Base-by-base conservation (phyloP, 2,329 filamentous ascomycete genomes). In the Xylaria sp. region DNA sequence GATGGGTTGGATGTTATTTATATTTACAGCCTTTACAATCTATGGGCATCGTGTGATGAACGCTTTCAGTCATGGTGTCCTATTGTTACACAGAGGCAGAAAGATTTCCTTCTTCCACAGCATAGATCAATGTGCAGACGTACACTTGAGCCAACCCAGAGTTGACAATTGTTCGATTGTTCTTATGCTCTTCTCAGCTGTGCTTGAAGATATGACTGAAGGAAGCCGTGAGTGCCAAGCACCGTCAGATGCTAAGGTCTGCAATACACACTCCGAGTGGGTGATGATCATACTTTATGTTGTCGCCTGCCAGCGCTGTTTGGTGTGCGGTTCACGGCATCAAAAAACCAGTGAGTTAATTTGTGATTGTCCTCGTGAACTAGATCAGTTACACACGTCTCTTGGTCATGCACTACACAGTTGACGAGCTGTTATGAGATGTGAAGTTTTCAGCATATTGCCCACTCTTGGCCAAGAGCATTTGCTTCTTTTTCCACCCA, bases 181-280 rank as follows among this genome's bases (percentile, higher is more conserved):
- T 54, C 25, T 31, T 58, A 23, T 66, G 59, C 36, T 15, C 57
- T 36, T 58, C 66, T 31, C 6, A 43, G 31, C 56, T 54, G 1
- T 62, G 39, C 15, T 28, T 36, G 23, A n/a, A 46, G 52, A 31
- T 58, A 43, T 54, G 41, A 54, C 52, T 25, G 33, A 41, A 60
- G 20, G 28, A 25, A 25, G 23, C 20, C 9, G 36, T 7, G 57
- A 51, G 41, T 18, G 66, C 62, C 62, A 66, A 71, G 58, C 52
- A 55, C 39, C 43, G 20, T 68, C 66, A 70, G 59, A 68, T 71
- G 66, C 15, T 48, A n/a, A 23, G 46, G 23, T 54, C 3, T 18
- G 52, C 33, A 67, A 51, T 33, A 20, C 39, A 46, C 39, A 18
- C 20, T 13, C 23, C 1, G 15, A 28, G 8, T 31, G 25, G 7